Percentiles rank a stretch among this genome's conserved stretches.
Conservation (phyloP, 139 green algal species). For the Volvox reticuliferus region DNA sequence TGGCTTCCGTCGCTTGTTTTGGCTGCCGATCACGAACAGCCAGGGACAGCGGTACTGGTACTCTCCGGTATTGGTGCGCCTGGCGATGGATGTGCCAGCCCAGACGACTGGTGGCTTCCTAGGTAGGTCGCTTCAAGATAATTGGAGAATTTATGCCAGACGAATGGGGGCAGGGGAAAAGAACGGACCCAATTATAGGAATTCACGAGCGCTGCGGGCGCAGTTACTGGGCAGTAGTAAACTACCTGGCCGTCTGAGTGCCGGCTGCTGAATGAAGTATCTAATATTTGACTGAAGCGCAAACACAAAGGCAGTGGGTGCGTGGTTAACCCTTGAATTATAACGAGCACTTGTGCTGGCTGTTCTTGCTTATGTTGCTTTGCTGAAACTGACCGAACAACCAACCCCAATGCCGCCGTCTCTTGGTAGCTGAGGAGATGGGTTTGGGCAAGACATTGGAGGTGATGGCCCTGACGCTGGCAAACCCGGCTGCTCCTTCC, state of each 20-base stretch:
- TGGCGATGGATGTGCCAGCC: slow-evolving; percentile 52
- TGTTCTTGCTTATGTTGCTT: no score
- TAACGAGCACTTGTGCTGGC: no score
- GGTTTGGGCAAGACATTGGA: slow-evolving; percentile 85
- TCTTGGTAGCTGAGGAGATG: slow-evolving; percentile 50
- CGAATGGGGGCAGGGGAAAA: background rate
- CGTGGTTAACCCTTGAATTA: no score
- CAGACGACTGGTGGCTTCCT: slow-evolving; percentile 67
- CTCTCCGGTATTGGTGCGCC: slow-evolving; percentile 58
- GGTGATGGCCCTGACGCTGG: slow-evolving; percentile 74
- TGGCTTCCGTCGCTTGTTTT: slow-evolving; percentile 58
- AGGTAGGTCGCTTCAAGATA: slow-evolving; percentile 43
- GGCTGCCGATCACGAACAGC: slow-evolving; percentile 34
- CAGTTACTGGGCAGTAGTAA: no score
- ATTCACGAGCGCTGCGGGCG: no score
- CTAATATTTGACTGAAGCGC: no score
- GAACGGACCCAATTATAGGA: background rate
- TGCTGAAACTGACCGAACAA: no score
- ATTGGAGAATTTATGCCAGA: no score
- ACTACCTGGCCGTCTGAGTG: no score
- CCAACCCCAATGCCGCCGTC: no score
- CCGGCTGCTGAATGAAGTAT: no score
- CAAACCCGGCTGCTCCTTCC: slow-evolving; percentile 54
- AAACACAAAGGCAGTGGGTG: no score
- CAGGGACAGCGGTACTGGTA: slow-evolving; percentile 56